Evolutionary conservation across 768 basidiomycete species (phyloP).

Genomic region (Pisolithus tinctorius): DNA sequence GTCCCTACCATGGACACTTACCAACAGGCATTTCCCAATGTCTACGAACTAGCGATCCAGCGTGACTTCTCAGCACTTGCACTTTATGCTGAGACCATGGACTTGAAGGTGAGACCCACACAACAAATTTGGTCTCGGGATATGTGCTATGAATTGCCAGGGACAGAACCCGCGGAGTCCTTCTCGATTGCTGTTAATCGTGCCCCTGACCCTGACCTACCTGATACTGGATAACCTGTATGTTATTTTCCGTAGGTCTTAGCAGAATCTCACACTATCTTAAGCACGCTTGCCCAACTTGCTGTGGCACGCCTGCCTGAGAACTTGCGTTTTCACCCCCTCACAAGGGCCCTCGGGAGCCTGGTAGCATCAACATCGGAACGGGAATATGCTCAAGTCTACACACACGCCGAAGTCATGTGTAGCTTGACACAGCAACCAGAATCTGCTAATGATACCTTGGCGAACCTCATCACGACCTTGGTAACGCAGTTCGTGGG

Average conservation of each 20-base stretch:
- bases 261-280: neutral
- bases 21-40: conserved; percentile 36
- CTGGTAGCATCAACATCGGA: conserved; percentile 48
- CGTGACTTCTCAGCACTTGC: conserved; percentile 39
- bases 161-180: conserved; percentile 32
- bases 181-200: conserved; percentile 45
- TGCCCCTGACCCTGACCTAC: conserved; percentile 60
- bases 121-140: neutral
- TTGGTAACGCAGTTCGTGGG: conserved; percentile 49
- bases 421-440: conserved; percentile 35
- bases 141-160: conserved; percentile 16
- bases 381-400: conserved; percentile 51
- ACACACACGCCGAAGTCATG: conserved; percentile 40
- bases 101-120: conserved; percentile 42
- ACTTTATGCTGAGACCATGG: conserved; percentile 42
- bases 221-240: conserved; percentile 59
- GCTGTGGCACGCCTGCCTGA: conserved; percentile 52
- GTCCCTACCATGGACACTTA: conserved; percentile 28
- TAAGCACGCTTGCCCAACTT: conserved; percentile 53
- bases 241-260: conserved; percentile 17
- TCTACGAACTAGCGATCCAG: conserved; percentile 39
- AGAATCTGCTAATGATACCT: conserved; percentile 39
- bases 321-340: conserved; percentile 33
- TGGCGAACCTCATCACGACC: conserved; percentile 37
- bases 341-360: conserved; percentile 39